Base-by-base conservation (phyloP, 306 rosid species). In the Cucumis cinereus region DNA sequence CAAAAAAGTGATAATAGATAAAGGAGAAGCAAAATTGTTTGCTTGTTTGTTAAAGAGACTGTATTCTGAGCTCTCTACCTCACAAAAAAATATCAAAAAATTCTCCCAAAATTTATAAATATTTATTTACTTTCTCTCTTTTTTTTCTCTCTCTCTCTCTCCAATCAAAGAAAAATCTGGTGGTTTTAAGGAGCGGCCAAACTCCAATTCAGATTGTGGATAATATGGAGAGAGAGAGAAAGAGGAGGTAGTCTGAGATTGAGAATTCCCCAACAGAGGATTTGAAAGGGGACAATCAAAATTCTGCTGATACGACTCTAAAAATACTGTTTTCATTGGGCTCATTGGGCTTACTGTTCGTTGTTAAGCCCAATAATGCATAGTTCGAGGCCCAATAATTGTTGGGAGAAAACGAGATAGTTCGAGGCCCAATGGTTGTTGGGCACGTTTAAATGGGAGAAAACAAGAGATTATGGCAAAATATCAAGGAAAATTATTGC, bases 141-240 rank as follows among this genome's bases (percentile, higher is more conserved):
- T 20, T 28, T 20, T 0, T 41, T 40, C 20, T 28, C 20, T 0
- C 40, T 43, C 47, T 24, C 63, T 59, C 73, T 40, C 73, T 66
- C 73, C 73, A 24, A 73, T 43, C 33, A 17, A 13, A 20, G 26
- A 14, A 62, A 81, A 85, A 84, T 86, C 83, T 73, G 81, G 85
- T 86, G 90, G 93, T 57, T 82, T 85, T 14, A 22, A 77, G 77
- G 50, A 63, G 64, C 69, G 75, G 77, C 30, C 45, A 22, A 22
- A 43, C 50, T 52, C 24, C 56, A 77, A 24, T 8, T 47, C 59
- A 71, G 75, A 47, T 71, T 81, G 88, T 88, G 95, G 98, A 89
- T 82, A 81, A 83, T 61, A 64, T 77, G 62, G 84, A 77, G 79
- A 70, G 81, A 79, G 23, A 67, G 64, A 59, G 75, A 69, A 38